Evolutionary conservation across 1,284 basidiomycete genomes (phyloP), one percentile per base, ranked within the genome.

Genomic region (Mrakiaceae sp.): DNA sequence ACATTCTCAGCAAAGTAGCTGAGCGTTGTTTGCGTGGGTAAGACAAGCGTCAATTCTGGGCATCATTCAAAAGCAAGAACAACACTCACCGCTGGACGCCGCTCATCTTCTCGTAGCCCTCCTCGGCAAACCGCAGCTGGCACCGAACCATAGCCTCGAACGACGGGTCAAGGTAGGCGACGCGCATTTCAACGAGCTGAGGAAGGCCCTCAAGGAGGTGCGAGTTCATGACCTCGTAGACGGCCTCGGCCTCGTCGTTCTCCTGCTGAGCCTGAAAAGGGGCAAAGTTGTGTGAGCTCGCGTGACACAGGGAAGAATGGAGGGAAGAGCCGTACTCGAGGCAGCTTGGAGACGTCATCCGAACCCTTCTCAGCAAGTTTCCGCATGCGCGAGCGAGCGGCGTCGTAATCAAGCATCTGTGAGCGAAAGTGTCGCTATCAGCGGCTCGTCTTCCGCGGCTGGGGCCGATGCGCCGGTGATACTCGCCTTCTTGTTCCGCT

Each of bases 111-210:
- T 98, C 94, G 75, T 99, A 99, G 0, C 91, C 96, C 71, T 98
- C 94, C 74, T 97, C 90, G 1, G 94, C 92, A 72, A 97, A 97
- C 72, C 93, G 92, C 73, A 90, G 84, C 75, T 99, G 95, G 83
- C 96, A 90, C 53, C 96, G 84, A 71, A 97, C 90, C 95, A 98
- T 98, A 47, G 95, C 90, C 77, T 99, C 96, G 74, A 99, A 98
- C 70, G 89, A 93, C 1, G 96, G 96, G 75, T 98, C 95, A 68
- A 98, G 90, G 80, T 92, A 99, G 6, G 96, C 95, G 53, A 98
- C 87, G 49, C 96, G 87, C 40, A 98, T 83, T 71, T 98, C 93
- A 58, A 98, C 83, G 43, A 99, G 79, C 71, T 95, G 85, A 0
- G 96, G 96, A 6, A 99, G 81, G 72, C 98, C 96, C 43, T 81